Percentiles rank a stretch among this genome's conserved stretches.
Conservation (phyloP, 2,329 filamentous ascomycete genomes). For the Penicillium sp. region DNA sequence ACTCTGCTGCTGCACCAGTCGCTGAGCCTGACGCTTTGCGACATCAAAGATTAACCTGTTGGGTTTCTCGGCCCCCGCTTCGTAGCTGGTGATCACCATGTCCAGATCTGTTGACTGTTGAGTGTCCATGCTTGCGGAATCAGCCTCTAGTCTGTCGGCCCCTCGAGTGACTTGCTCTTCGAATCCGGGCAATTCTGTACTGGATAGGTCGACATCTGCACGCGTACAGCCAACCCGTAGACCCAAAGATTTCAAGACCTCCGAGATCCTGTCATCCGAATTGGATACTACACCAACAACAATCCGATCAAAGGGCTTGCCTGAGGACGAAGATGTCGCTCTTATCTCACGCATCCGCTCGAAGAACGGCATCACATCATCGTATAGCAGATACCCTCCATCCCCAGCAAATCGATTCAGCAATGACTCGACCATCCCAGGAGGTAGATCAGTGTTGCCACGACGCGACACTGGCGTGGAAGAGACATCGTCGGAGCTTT, state of each 20-base stretch:
- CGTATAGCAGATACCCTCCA: slow-evolving; percentile 38
- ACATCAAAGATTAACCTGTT: slow-evolving; percentile 36
- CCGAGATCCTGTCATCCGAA: slow-evolving; percentile 41
- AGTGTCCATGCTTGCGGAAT: not conserved
- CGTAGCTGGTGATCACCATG: slow-evolving; percentile 43
- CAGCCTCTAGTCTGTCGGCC: not conserved
- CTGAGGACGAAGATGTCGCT: not conserved
- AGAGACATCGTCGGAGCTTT: not conserved
- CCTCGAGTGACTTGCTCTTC: slow-evolving; percentile 10
- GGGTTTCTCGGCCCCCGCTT: slow-evolving; percentile 43
- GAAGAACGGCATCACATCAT: slow-evolving; percentile 37
- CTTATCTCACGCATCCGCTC: slow-evolving; percentile 21
- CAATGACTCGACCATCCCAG: slow-evolving; percentile 29
- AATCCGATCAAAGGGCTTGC: slow-evolving; percentile 28
- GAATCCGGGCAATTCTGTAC: slow-evolving; percentile 23
- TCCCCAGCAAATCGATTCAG: slow-evolving; percentile 36
- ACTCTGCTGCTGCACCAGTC: slow-evolving; percentile 5
- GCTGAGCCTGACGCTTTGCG: slow-evolving; percentile 28
- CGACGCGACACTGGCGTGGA: not conserved
- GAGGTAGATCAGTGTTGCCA: slow-evolving; percentile 21
- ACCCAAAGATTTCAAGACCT: slow-evolving; percentile 36
- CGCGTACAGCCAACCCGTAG: slow-evolving; percentile 32
- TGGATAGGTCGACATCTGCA: slow-evolving; percentile 26
- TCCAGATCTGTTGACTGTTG: slow-evolving; percentile 31
- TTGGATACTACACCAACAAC: slow-evolving; percentile 42